These are phyloP conservation scores for Cenchrus americanus DNA, from an alignment of 176 grass and related monocot genomes.

Conservation along the genomic window DNA sequence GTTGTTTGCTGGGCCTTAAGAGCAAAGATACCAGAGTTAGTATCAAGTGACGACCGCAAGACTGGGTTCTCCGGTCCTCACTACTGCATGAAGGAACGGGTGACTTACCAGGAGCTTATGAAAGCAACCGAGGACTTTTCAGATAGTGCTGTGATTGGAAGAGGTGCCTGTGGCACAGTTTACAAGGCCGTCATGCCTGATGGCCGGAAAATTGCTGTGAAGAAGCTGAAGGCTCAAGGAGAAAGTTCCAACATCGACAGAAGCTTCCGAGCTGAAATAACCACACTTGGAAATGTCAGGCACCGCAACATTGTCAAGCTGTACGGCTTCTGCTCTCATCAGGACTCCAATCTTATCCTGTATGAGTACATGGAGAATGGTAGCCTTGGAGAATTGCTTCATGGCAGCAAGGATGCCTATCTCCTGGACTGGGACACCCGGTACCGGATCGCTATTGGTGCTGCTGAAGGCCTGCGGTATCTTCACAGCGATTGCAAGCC, in stretches of 20 bases:
- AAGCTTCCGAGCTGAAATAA: constrained; percentile 94
- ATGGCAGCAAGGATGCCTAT: constrained; percentile 57
- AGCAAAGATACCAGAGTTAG: constrained; percentile 58
- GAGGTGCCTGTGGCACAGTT: constrained; percentile 83
- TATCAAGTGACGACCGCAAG: constrained; percentile 57
- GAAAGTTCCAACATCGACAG: constrained; percentile 79
- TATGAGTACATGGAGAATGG: constrained; percentile 99
- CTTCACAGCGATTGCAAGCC: constrained; percentile 94
- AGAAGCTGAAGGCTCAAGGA: constrained; percentile 81
- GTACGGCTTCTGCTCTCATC: constrained; percentile 86
- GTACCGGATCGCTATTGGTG: constrained; percentile 76
- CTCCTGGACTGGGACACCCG: constrained; percentile 84
- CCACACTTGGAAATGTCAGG: constrained; percentile 91
- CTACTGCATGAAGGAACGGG: constrained; percentile 68
- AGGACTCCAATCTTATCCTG: constrained; percentile 82
- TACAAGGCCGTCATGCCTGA: constrained; percentile 83
- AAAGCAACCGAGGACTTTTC: constrained; percentile 82
- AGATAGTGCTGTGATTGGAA: constrained; percentile 73
- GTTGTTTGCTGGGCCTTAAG: constrained; percentile 83
- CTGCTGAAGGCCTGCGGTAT: constrained; percentile 89
- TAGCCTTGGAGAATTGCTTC: constrained; percentile 89
- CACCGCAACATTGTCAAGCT: constrained; percentile 97
- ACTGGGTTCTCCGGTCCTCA: constrained; percentile 60
- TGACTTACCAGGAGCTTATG: constrained; percentile 89
- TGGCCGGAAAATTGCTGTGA: constrained; percentile 77